These are phyloP conservation scores for Fusarium sp. DNA, from an alignment of 2,329 filamentous ascomycete species.

Conservation along the genomic window DNA sequence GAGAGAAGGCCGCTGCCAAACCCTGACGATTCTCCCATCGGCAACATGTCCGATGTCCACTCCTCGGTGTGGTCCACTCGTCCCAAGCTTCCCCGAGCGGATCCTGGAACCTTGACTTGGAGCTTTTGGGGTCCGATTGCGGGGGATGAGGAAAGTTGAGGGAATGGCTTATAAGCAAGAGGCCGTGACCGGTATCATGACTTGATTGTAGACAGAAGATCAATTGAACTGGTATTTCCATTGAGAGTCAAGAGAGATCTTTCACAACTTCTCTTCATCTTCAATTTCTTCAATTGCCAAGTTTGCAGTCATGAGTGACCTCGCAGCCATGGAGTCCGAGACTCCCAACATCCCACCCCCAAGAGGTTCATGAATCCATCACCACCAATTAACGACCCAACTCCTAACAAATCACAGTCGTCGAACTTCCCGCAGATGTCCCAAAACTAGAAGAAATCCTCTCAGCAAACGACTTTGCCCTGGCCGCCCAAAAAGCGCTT, in stretches of 20 bases:
- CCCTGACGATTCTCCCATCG: not conserved
- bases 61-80: slow-evolving; percentile 4
- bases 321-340: slow-evolving; percentile 45
- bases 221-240: not conserved
- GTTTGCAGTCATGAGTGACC: slow-evolving; percentile 40
- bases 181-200: not conserved
- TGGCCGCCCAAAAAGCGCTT: slow-evolving; percentile 66
- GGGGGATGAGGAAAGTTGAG: not conserved
- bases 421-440: slow-evolving; percentile 29
- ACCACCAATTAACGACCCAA: not conserved
- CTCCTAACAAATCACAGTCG: slow-evolving; percentile 9
- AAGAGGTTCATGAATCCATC: slow-evolving; percentile 23
- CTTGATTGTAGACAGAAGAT: not conserved
- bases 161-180: slow-evolving; percentile 4
- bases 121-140: slow-evolving; percentile 34
- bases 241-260: not conserved
- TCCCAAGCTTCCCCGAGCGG: slow-evolving; percentile 24
- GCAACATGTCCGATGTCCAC: not conserved
- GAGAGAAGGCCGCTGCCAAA: not conserved
- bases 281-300: not conserved
- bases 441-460: slow-evolving; percentile 41
- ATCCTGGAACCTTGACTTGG: slow-evolving; percentile 5
- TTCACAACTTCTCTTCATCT: not conserved
- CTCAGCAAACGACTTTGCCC: slow-evolving; percentile 67
- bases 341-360: slow-evolving; percentile 44